These are phyloP conservation scores for Agaricus sinodeliciosus DNA, from an alignment of 768 basidiomycete genomes.

Conservation along the genomic window DNA sequence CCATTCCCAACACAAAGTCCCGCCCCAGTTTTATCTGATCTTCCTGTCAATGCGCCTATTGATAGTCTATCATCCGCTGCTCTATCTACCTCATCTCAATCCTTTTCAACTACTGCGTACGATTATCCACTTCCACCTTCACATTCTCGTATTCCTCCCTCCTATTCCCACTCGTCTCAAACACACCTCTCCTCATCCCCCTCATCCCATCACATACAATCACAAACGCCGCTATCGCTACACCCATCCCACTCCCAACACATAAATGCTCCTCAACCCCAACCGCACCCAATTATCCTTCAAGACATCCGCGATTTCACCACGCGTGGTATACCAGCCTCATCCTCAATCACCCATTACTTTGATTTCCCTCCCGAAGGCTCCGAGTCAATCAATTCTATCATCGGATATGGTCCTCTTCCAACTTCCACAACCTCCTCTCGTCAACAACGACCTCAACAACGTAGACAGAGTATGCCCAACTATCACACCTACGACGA, in stretches of 20 bases:
- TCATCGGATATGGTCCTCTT: neutral
- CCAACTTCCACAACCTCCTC: neutral
- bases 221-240: no score
- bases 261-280: no score
- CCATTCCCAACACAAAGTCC: slow-evolving; percentile 8
- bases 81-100: neutral
- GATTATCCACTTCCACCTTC: neutral
- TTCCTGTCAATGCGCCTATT: neutral
- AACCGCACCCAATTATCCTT: slow-evolving; percentile 45
- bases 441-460: neutral
- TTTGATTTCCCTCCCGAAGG: slow-evolving; percentile 14
- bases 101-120: neutral
- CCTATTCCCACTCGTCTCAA: neutral
- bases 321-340: slow-evolving; percentile 4
- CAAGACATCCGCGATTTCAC: slow-evolving; percentile 43
- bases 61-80: neutral
- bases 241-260: slow-evolving; percentile 3
- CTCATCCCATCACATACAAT: neutral
- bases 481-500: neutral
- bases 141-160: neutral
- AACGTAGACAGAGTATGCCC: neutral
- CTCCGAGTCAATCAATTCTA: neutral
- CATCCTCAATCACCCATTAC: slow-evolving; percentile 11
- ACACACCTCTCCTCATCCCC: neutral
- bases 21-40: slow-evolving; percentile 10